phyloP scores from a whole-genome alignment of 305 asterid species.

The Solanum hybrid region DNA sequence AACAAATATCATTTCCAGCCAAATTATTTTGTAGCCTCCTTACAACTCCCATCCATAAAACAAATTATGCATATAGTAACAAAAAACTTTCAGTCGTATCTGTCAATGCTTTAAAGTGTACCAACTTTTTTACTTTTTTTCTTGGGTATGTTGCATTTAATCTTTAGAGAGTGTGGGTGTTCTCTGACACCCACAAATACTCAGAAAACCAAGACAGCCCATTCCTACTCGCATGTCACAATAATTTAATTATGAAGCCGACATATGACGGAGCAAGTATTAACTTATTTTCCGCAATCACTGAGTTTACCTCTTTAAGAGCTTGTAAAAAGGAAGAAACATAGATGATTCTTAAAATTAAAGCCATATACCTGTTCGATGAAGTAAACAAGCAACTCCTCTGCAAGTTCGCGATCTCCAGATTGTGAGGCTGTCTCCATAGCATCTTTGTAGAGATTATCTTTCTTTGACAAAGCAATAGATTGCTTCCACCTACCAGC shows the following conservation, averaged over 20 bases:
- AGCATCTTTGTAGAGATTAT: slow-evolving; percentile 91
- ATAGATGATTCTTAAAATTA: neutral
- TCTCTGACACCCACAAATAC: neutral
- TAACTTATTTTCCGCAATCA: neutral
- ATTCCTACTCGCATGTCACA: neutral
- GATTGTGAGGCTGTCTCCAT: slow-evolving; percentile 99
- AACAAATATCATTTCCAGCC: neutral
- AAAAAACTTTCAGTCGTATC: neutral
- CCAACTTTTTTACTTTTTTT: neutral
- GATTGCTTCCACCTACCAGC: slow-evolving; percentile 99
- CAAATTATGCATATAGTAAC: neutral
- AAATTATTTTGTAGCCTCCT: neutral
- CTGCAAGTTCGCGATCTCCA: slow-evolving; percentile 99
- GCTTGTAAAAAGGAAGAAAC: neutral
- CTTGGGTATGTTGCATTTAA: neutral
- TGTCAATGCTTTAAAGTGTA: neutral
- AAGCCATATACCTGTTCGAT: slow-evolving; percentile 63
- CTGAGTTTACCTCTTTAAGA: neutral
- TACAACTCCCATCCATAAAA: neutral
- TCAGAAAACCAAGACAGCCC: neutral
- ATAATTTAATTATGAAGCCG: neutral
- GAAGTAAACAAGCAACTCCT: slow-evolving; percentile 94
- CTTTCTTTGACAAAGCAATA: slow-evolving; percentile 96
- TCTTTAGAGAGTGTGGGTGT: neutral
- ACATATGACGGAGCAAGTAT: neutral